These are phyloP conservation scores for Pseudogymnoascus sp. DNA, from an alignment of 2,329 filamentous ascomycete species.

Conservation along the genomic window DNA sequence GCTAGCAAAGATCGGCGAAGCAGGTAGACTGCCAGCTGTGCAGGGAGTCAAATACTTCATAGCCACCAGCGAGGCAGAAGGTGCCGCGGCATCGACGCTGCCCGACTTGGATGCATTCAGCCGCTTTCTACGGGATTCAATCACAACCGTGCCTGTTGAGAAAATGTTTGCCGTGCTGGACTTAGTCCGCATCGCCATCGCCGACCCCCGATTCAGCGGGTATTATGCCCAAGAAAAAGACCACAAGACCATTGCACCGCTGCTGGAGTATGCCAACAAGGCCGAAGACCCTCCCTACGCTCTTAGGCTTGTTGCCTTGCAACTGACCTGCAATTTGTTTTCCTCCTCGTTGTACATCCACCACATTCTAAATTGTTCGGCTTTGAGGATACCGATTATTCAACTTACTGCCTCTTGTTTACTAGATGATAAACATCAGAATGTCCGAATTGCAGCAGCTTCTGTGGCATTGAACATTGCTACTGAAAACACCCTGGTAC, in stretches of 20 bases:
- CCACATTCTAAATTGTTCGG: conserved; percentile 45
- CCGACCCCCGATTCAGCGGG: conserved; percentile 69
- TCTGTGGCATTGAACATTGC: conserved; percentile 79
- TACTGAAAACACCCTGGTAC: conserved; percentile 56
- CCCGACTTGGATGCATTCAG: conserved; percentile 62
- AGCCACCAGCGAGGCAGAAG: conserved; percentile 46
- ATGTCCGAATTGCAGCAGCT: conserved; percentile 71
- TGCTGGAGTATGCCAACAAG: conserved; percentile 52
- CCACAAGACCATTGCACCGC: conserved; percentile 51
- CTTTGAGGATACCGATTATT: conserved; percentile 51
- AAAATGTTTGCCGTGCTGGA: conserved; percentile 77
- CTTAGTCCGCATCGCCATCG: conserved; percentile 66
- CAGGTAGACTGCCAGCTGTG: conserved; percentile 52
- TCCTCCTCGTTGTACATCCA: conserved; percentile 61
- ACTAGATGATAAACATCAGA: conserved; percentile 65
- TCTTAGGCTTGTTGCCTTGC: conserved; percentile 72
- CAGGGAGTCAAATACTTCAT: conserved; percentile 62
- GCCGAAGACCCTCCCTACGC: conserved; percentile 62
- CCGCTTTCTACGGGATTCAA: conserved; percentile 47
- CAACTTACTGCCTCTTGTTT: conserved; percentile 68
- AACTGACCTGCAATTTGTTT: conserved; percentile 80
- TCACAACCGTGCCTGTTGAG: conserved; percentile 49
- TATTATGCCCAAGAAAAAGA: conserved; percentile 70
- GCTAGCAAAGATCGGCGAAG: conserved; percentile 62
- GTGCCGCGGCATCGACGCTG: conserved; percentile 56